phyloP scores from a whole-genome alignment of 352 stramenopile species.

The Pythium myriotylum region DNA sequence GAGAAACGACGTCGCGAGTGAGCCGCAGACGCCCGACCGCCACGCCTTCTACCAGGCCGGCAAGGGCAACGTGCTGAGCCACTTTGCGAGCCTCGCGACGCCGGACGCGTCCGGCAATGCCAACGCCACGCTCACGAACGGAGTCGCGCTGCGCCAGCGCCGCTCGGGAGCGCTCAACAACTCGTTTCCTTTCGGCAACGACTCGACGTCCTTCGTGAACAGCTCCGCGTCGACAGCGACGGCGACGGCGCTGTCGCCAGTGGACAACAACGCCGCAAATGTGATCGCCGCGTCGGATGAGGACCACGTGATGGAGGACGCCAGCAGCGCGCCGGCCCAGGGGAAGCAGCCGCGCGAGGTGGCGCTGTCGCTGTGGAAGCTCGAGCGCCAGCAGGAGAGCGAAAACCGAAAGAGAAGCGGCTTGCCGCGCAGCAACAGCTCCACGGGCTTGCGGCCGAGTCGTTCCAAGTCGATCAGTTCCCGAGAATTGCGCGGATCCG shows the following conservation, averaged over 20 bases:
- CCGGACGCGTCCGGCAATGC: conserved; percentile 26
- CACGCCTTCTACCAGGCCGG: conserved; percentile 47
- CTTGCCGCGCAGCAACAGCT: conserved; percentile 17
- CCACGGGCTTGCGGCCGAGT: background rate
- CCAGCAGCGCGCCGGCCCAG: background rate
- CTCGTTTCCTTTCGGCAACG: conserved; percentile 4
- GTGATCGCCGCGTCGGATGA: conserved; percentile 20
- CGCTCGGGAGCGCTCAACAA: conserved; percentile 1
- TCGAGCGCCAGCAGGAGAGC: conserved; percentile 16
- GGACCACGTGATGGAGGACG: conserved; percentile 20
- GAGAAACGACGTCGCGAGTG: conserved; percentile 4
- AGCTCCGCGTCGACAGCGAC: conserved; percentile 26
- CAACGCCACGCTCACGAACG: conserved; percentile 1
- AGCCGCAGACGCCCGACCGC: conserved; percentile 25
- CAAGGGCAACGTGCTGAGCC: conserved; percentile 59
- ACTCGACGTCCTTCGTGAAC: conserved; percentile 1
- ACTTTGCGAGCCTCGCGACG: conserved; percentile 60
- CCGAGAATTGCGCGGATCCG: conserved; percentile 10
- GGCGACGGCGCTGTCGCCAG: conserved; percentile 16
- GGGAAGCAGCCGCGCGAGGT: conserved; percentile 23
- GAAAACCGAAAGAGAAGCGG: conserved; percentile 6
- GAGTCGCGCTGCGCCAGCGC: conserved; percentile 12
- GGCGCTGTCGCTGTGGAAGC: conserved; percentile 24
- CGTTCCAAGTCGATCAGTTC: conserved; percentile 21
- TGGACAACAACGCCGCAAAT: conserved; percentile 22